These are phyloP conservation scores for Hyaloscypha bicolor DNA, from an alignment of 495 filamentous ascomycete species.

Conservation along the genomic window DNA sequence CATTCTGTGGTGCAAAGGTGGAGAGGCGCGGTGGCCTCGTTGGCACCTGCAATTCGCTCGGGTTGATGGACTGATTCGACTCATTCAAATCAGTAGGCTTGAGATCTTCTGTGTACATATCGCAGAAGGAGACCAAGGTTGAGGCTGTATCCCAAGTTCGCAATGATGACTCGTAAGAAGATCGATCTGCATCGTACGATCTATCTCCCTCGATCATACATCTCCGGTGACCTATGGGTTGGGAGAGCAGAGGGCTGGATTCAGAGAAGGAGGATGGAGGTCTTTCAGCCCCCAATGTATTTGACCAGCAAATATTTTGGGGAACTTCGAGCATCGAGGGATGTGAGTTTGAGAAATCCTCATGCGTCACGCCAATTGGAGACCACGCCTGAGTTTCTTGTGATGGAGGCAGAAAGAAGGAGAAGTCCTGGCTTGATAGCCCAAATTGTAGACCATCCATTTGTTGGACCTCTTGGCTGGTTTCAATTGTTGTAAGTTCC, in stretches of 20 bases:
- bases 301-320: not conserved
- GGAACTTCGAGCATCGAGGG: conserved; percentile 3
- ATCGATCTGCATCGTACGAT: not conserved
- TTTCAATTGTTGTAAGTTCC: not conserved
- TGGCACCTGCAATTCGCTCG: not conserved
- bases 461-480: not conserved
- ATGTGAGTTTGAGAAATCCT: conserved; percentile 3
- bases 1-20: not conserved
- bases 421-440: not conserved
- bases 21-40: not conserved
- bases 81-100: not conserved
- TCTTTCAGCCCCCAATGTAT: not conserved
- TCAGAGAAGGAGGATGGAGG: conserved; percentile 2
- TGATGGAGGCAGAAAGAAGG: not conserved
- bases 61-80: conserved; percentile 5
- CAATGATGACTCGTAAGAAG: conserved; percentile 16
- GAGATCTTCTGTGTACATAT: conserved; percentile 10
- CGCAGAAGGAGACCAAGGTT: conserved; percentile 11
- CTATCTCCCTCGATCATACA: not conserved
- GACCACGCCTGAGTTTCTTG: conserved; percentile 14
- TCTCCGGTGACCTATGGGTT: conserved; percentile 1
- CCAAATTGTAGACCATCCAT: not conserved
- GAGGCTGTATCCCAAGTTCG: conserved; percentile 19
- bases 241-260: not conserved
- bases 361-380: conserved; percentile 7